phyloP scores from a whole-genome alignment of 495 filamentous ascomycete species.

The Neurospora sp. region DNA sequence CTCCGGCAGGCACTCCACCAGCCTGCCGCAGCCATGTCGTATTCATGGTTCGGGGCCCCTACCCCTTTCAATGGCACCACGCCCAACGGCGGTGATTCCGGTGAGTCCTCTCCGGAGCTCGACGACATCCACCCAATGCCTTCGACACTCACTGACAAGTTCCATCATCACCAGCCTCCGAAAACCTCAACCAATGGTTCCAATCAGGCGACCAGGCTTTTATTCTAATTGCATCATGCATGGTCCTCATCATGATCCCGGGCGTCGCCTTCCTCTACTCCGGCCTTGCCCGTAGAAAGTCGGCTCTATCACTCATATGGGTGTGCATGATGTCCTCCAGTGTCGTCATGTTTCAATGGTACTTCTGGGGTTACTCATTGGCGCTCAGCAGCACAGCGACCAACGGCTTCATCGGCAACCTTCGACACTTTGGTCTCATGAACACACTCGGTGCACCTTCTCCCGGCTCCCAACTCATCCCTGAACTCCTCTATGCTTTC shows the following conservation, averaged over 20 bases:
- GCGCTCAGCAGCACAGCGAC: constrained; percentile 80
- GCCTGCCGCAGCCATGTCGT: constrained; percentile 46
- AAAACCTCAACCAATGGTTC: constrained; percentile 85
- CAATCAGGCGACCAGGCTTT: constrained; percentile 58
- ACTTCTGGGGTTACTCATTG: constrained; percentile 97
- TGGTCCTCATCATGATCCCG: constrained; percentile 94
- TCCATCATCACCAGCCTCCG: constrained; percentile 37
- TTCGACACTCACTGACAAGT: constrained; percentile 17
- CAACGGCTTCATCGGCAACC: constrained; percentile 73
- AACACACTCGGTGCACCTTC: constrained; percentile 72
- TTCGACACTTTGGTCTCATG: constrained; percentile 76
- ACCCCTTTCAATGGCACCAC: constrained; percentile 67
- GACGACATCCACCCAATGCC: constrained; percentile 6
- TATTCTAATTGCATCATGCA: constrained; percentile 83
- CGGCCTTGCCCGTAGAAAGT: constrained; percentile 93
- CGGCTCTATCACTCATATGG: constrained; percentile 92
- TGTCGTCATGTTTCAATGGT: constrained; percentile 94
- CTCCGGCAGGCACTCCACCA: neutral
- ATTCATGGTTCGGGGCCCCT: constrained; percentile 75
- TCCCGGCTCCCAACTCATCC: constrained; percentile 68
- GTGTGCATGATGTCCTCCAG: constrained; percentile 82
- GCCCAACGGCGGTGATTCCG: constrained; percentile 65
- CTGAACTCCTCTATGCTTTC: constrained; percentile 84
- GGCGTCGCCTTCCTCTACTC: constrained; percentile 98
- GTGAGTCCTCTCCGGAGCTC: constrained; percentile 43